Percentiles rank a stretch among this genome's conserved stretches.
Evolutionary conservation across 1,284 basidiomycete species (phyloP).

Genomic region (Dichomitus squalens): DNA sequence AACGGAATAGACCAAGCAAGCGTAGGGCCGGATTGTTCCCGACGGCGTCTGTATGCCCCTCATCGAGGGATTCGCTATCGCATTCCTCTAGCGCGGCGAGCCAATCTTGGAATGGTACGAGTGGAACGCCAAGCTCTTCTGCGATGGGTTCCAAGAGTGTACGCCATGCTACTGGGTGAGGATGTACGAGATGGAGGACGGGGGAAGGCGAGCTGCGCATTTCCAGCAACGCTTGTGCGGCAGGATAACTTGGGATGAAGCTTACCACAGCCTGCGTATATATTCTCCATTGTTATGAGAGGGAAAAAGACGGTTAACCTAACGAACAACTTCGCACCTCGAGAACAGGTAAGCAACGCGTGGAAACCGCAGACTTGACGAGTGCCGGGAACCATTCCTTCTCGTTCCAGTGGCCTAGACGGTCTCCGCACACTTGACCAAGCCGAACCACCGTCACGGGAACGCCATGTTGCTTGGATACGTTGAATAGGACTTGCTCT

Average conservation of each 20-base stretch:
- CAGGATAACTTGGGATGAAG: constrained; percentile 28
- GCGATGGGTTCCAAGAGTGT: constrained; percentile 12
- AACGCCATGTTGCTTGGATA: constrained; percentile 24
- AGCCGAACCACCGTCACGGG: constrained; percentile 38
- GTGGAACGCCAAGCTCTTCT: constrained; percentile 11
- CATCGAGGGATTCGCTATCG: not conserved
- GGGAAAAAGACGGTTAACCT: not conserved
- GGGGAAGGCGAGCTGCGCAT: constrained; percentile 17
- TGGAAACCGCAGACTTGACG: constrained; percentile 34
- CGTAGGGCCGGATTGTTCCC: constrained; percentile 14
- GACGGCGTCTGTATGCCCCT: not conserved
- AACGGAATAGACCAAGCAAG: constrained; percentile 15
- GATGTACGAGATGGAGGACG: constrained; percentile 19
- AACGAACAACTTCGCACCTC: constrained; percentile 11
- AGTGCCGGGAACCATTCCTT: constrained; percentile 48
- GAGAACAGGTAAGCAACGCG: constrained; percentile 30
- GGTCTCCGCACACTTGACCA: constrained; percentile 43
- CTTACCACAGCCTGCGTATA: constrained; percentile 11
- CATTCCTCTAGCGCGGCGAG: constrained; percentile 15
- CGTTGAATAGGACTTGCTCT: constrained; percentile 32
- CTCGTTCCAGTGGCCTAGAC: constrained; percentile 43
- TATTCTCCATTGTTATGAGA: not conserved
- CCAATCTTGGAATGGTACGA: constrained; percentile 24
- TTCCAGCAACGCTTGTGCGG: constrained; percentile 24
- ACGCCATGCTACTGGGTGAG: constrained; percentile 16